Evolutionary conservation across 1,139 yeast species (phyloP).

Genomic region (Pichia sp.): DNA sequence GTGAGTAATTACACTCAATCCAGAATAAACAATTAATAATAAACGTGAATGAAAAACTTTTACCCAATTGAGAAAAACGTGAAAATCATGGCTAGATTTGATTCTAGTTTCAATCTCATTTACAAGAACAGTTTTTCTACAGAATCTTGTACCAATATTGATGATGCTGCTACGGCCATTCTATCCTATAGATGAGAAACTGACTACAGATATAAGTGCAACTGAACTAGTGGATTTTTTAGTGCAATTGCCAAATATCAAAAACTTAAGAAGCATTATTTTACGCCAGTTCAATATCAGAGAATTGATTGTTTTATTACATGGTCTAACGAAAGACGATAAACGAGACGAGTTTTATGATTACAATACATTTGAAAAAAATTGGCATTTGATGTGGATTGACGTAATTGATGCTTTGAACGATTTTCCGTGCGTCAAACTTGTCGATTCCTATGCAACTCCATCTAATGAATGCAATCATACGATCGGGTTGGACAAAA

Average conservation of each 20-base stretch:
- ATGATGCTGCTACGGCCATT: constrained; percentile 21
- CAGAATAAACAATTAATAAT: background rate
- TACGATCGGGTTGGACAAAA: background rate
- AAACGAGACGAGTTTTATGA: constrained; percentile 5
- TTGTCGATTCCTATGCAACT: constrained; percentile 4
- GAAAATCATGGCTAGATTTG: background rate
- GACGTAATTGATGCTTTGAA: constrained; percentile 8
- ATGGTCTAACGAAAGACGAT: constrained; percentile 6
- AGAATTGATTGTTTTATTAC: constrained; percentile 5
- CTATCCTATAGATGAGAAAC: constrained; percentile 1
- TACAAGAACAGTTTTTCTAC: too few relatives aligned
- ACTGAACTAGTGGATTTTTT: background rate
- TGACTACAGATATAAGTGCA: background rate
- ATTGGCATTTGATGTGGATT: constrained; percentile 1
- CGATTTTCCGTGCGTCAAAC: constrained; percentile 10
- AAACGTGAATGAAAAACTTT: background rate
- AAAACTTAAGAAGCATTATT: background rate
- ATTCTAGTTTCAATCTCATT: too few relatives aligned
- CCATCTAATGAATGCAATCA: background rate
- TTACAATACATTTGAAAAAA: background rate
- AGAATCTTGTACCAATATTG: too few relatives aligned
- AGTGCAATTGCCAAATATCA: background rate
- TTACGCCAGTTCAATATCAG: constrained; percentile 7
- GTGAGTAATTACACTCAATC: background rate
- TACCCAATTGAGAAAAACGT: background rate